These are phyloP conservation scores for Irpex sp. DNA, from an alignment of 1,284 basidiomycete genomes.

Conservation along the genomic window DNA sequence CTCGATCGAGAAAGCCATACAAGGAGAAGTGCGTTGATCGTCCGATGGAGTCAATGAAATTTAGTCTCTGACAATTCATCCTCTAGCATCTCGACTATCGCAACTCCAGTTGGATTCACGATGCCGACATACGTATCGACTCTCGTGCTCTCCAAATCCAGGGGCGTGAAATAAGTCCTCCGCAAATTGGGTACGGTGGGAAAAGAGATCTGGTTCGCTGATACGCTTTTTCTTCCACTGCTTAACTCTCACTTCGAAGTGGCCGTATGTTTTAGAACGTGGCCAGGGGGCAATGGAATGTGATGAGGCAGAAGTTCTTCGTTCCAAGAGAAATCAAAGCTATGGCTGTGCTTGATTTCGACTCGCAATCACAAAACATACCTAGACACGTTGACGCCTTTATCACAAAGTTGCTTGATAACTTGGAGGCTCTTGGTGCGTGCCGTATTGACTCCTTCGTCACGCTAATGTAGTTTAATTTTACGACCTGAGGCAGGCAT, in stretches of 20 bases:
- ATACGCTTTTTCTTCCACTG: neutral
- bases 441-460: neutral
- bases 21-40: neutral
- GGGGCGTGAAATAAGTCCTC: conserved; percentile 5
- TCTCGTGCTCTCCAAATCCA: neutral
- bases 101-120: conserved; percentile 6
- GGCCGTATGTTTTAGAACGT: neutral
- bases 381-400: conserved; percentile 14
- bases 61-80: neutral
- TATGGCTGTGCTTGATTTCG: conserved; percentile 30
- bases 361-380: conserved; percentile 1
- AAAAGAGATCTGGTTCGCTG: neutral
- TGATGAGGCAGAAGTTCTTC: conserved; percentile 25
- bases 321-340: neutral
- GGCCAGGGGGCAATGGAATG: conserved; percentile 31
- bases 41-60: neutral
- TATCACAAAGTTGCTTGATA: conserved; percentile 21
- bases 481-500: neutral
- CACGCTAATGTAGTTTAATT: too few relatives aligned
- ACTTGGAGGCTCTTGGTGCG: conserved; percentile 17
- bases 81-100: conserved; percentile 7
- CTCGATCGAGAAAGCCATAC: conserved; percentile 5
- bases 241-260: neutral
- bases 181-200: neutral
- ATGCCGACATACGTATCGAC: conserved; percentile 5